A percentile compares a stretch with the other conserved stretches of the same genome.
Evolutionary conservation across 2,329 filamentous ascomycete genomes (phyloP).

Genomic region (Acephala macrosclerotiorum): DNA sequence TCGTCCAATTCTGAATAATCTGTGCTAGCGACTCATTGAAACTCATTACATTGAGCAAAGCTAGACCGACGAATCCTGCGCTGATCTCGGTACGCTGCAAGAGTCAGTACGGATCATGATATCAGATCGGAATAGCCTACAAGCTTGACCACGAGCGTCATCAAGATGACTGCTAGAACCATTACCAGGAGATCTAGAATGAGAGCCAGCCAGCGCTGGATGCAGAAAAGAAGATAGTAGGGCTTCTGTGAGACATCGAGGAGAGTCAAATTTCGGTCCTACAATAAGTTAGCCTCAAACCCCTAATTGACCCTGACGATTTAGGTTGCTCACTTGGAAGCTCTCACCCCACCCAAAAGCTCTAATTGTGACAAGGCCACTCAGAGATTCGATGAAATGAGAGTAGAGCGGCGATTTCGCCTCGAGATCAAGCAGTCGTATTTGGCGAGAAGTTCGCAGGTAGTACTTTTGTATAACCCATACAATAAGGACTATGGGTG

Average conservation of each 20-base stretch:
- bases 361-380: slow-evolving; percentile 53
- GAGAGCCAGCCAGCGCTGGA: slow-evolving; percentile 64
- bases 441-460: slow-evolving; percentile 56
- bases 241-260: slow-evolving; percentile 63
- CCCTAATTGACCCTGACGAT: not conserved
- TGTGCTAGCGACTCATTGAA: slow-evolving; percentile 37
- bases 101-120: slow-evolving; percentile 5
- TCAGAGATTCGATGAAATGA: slow-evolving; percentile 55
- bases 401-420: slow-evolving; percentile 53
- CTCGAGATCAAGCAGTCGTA: slow-evolving; percentile 58
- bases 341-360: slow-evolving; percentile 32
- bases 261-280: slow-evolving; percentile 49
- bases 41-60: slow-evolving; percentile 41
- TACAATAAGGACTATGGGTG: slow-evolving; percentile 47
- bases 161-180: slow-evolving; percentile 44
- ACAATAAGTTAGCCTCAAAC: not conserved
- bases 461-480: slow-evolving; percentile 50
- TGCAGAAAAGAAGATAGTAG: slow-evolving; percentile 63
- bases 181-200: slow-evolving; percentile 42
- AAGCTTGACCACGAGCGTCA: slow-evolving; percentile 45
- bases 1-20: slow-evolving; percentile 39
- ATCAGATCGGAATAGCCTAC: slow-evolving; percentile 1
- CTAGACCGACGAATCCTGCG: slow-evolving; percentile 42
- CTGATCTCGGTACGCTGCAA: slow-evolving; percentile 34
- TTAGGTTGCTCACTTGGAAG: not conserved